A percentile compares a stretch with the other conserved stretches of the same genome.
phyloP scores from a whole-genome alignment of 805 yeast genomes.

The Wickerhamomyces hampshirensis region DNA sequence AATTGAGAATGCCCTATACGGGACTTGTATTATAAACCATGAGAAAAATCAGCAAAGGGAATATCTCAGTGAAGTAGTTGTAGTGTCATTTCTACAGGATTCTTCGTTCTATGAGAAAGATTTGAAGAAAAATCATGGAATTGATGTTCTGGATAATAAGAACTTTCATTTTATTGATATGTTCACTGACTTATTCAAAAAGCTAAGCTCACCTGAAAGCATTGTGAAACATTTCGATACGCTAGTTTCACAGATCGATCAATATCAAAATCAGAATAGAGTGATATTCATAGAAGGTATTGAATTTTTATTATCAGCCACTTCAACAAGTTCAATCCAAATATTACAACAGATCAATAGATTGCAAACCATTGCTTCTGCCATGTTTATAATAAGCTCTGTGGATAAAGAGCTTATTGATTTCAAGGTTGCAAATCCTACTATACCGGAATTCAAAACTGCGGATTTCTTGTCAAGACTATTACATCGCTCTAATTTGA shows the following conservation, averaged over 20 bases:
- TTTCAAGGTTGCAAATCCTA: slow-evolving; percentile 21
- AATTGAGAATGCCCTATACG: slow-evolving; percentile 39
- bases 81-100: slow-evolving; percentile 32
- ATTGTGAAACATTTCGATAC: slow-evolving; percentile 13
- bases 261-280: slow-evolving; percentile 6
- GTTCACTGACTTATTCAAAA: slow-evolving; percentile 39
- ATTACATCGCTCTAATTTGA: slow-evolving; percentile 45
- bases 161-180: slow-evolving; percentile 41
- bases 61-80: slow-evolving; percentile 21
- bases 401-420: slow-evolving; percentile 37
- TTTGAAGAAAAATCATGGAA: slow-evolving; percentile 35
- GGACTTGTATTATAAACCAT: slow-evolving; percentile 22
- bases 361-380: slow-evolving; percentile 29
- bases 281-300: slow-evolving; percentile 41
- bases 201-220: slow-evolving; percentile 25
- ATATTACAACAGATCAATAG: slow-evolving; percentile 30
- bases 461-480: slow-evolving; percentile 44
- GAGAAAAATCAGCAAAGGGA: slow-evolving; percentile 8
- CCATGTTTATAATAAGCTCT: slow-evolving; percentile 35
- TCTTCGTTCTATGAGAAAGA: slow-evolving; percentile 28
- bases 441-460: slow-evolving; percentile 34
- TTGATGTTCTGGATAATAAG: slow-evolving; percentile 26
- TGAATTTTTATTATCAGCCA: slow-evolving; percentile 42
- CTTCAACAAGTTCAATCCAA: slow-evolving; percentile 31
- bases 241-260: slow-evolving; percentile 6